These are phyloP conservation scores for Podospora pseudocomata DNA, from an alignment of 495 filamentous ascomycete species.

Conservation along the genomic window DNA sequence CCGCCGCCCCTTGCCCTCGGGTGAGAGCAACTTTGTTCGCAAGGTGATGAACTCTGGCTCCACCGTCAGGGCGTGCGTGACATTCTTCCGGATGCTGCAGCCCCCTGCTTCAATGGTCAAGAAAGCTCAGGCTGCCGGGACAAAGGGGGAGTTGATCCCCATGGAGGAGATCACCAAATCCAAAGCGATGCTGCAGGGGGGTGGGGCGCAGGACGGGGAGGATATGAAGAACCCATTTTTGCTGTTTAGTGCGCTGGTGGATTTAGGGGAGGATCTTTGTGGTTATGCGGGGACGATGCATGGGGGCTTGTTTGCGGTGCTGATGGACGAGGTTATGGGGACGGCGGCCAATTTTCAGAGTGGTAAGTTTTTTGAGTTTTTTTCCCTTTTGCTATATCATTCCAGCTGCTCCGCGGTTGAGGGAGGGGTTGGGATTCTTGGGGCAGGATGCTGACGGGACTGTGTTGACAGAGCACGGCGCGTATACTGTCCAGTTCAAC, in stretches of 20 bases:
- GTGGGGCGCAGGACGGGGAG: slow-evolving; percentile 22
- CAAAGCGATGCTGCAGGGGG: slow-evolving; percentile 18
- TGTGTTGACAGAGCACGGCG: slow-evolving; percentile 11
- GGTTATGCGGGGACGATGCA: slow-evolving; percentile 20
- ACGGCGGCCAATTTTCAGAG: slow-evolving; percentile 23
- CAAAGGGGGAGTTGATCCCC: not conserved
- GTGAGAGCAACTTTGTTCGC: slow-evolving; percentile 23
- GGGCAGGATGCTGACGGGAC: not conserved
- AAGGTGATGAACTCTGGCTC: slow-evolving; percentile 16
- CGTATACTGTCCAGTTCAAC: slow-evolving; percentile 25
- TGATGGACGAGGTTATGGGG: slow-evolving; percentile 30
- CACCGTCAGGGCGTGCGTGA: slow-evolving; percentile 25
- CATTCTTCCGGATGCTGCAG: slow-evolving; percentile 17
- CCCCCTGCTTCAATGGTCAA: not conserved
- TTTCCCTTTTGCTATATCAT: no score
- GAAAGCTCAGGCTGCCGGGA: not conserved
- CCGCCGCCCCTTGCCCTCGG: slow-evolving; percentile 20
- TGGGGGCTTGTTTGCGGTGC: slow-evolving; percentile 21
- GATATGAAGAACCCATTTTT: slow-evolving; percentile 20
- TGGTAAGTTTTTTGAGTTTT: not conserved
- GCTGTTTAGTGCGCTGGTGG: slow-evolving; percentile 27
- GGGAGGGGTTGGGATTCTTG: not conserved
- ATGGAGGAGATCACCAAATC: slow-evolving; percentile 8
- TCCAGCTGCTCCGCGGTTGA: no score
- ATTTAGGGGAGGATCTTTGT: slow-evolving; percentile 26